These are phyloP conservation scores for Coemansia sp. DNA, from an alignment of 192 early-diverging fungal species.

Conservation along the genomic window DNA sequence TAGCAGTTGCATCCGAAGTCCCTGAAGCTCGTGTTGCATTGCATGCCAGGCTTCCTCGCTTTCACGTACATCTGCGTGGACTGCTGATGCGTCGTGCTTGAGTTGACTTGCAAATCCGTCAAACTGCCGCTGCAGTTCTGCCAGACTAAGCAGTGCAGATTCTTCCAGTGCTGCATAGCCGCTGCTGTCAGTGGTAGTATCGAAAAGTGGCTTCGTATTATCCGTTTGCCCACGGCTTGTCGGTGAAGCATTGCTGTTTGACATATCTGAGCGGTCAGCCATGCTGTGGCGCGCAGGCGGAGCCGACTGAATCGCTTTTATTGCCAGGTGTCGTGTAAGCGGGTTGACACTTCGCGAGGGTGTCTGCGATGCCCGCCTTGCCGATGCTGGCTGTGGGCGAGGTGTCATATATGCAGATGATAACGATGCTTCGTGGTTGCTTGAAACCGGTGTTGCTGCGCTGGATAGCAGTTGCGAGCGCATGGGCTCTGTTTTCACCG, in stretches of 20 bases:
- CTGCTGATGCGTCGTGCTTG: slow-evolving; percentile 38
- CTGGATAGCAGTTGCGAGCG: slow-evolving; percentile 33
- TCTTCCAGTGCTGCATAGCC: background rate
- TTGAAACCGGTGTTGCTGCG: slow-evolving; percentile 19
- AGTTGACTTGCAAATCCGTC: slow-evolving; percentile 39
- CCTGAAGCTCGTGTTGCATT: slow-evolving; percentile 32
- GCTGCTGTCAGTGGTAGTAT: slow-evolving; percentile 6
- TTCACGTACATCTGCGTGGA: slow-evolving; percentile 28
- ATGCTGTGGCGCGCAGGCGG: slow-evolving; percentile 15
- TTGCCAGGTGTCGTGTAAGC: slow-evolving; percentile 39
- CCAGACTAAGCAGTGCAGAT: slow-evolving; percentile 22
- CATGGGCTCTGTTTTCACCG: slow-evolving; percentile 44
- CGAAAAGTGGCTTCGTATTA: slow-evolving; percentile 5
- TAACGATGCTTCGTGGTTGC: background rate
- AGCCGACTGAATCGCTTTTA: slow-evolving; percentile 32
- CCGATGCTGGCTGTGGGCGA: slow-evolving; percentile 14
- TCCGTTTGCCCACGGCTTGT: slow-evolving; percentile 5
- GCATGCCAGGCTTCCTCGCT: slow-evolving; percentile 38
- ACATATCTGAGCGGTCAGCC: background rate
- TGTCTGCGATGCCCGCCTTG: slow-evolving; percentile 21
- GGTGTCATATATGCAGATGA: slow-evolving; percentile 23
- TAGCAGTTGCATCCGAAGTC: slow-evolving; percentile 17
- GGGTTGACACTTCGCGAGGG: slow-evolving; percentile 47
- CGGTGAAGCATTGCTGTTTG: background rate
- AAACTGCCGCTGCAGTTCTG: slow-evolving; percentile 33